Conservation (phyloP, 2,329 filamentous ascomycete species). For the Biscogniauxia marginata region DNA sequence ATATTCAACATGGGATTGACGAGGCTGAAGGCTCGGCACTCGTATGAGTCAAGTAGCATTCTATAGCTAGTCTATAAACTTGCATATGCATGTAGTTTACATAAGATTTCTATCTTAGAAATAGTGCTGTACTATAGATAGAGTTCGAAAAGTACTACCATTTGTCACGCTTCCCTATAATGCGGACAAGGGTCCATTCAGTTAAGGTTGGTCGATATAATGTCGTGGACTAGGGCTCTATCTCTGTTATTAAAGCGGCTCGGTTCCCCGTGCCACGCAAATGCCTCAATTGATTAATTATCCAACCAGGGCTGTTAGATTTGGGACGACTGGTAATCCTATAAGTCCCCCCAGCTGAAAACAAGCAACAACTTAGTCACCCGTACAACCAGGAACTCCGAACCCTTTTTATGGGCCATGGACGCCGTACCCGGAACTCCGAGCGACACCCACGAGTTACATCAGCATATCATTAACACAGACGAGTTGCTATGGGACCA, state of each 20-base stretch:
- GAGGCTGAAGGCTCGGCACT: not conserved
- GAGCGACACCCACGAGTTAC: not conserved
- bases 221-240: not conserved
- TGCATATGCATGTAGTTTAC: not conserved
- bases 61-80: not conserved
- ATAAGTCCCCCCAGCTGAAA: not conserved
- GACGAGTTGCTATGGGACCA: not conserved
- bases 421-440: not conserved
- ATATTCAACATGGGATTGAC: not conserved
- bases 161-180: not conserved
- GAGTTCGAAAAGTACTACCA: not conserved
- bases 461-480: not conserved
- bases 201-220: not conserved
- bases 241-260: not conserved
- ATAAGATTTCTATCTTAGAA: conserved; percentile 3
- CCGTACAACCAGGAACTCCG: not conserved
- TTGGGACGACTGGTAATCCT: not conserved
- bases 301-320: not conserved
- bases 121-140: not conserved
- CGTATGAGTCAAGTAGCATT: not conserved
- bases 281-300: not conserved
- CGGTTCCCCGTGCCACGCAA: not conserved
- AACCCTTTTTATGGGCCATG: not conserved
- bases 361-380: not conserved
- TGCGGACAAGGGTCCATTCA: not conserved